Evolutionary conservation across 805 yeast species (phyloP).

Genomic region (Cyberlindnera amylophila): DNA sequence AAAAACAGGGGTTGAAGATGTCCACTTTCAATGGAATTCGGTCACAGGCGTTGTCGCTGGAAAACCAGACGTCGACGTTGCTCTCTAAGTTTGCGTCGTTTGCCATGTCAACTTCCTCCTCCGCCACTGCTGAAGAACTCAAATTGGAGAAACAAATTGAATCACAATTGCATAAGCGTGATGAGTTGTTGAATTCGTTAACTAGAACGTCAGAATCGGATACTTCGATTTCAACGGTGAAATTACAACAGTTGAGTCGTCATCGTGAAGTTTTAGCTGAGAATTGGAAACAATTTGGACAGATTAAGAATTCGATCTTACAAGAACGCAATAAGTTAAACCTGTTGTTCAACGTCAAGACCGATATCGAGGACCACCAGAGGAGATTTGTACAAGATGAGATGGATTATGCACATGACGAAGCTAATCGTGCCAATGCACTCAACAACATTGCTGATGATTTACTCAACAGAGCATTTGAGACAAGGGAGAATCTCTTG

Average conservation of each 20-base stretch:
- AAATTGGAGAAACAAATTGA: slow-evolving; percentile 47
- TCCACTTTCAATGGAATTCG: slow-evolving; percentile 64
- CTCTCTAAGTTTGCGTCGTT: slow-evolving; percentile 52
- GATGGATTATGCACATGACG: slow-evolving; percentile 75
- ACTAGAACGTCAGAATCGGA: slow-evolving; percentile 54
- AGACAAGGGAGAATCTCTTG: slow-evolving; percentile 80
- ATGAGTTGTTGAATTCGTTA: slow-evolving; percentile 48
- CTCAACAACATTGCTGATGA: slow-evolving; percentile 77
- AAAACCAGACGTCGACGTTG: slow-evolving; percentile 59
- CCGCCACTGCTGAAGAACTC: slow-evolving; percentile 46
- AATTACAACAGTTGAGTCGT: slow-evolving; percentile 75
- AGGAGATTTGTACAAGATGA: slow-evolving; percentile 40
- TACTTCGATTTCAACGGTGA: slow-evolving; percentile 60
- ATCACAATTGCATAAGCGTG: slow-evolving; percentile 46
- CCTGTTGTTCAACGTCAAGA: slow-evolving; percentile 68
- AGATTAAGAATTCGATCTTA: slow-evolving; percentile 53
- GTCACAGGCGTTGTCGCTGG: slow-evolving; percentile 64
- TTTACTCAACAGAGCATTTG: slow-evolving; percentile 78
- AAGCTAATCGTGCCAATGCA: slow-evolving; percentile 65
- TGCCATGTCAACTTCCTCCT: slow-evolving; percentile 47
- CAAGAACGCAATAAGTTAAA: slow-evolving; percentile 79
- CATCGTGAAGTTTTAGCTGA: slow-evolving; percentile 75
- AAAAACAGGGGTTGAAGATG: slow-evolving; percentile 18
- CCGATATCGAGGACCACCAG: slow-evolving; percentile 72
- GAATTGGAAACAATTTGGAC: slow-evolving; percentile 57